Evolutionary conservation across 2,329 filamentous ascomycete species (phyloP).

Genomic region (Colletotrichum theobromicola): DNA sequence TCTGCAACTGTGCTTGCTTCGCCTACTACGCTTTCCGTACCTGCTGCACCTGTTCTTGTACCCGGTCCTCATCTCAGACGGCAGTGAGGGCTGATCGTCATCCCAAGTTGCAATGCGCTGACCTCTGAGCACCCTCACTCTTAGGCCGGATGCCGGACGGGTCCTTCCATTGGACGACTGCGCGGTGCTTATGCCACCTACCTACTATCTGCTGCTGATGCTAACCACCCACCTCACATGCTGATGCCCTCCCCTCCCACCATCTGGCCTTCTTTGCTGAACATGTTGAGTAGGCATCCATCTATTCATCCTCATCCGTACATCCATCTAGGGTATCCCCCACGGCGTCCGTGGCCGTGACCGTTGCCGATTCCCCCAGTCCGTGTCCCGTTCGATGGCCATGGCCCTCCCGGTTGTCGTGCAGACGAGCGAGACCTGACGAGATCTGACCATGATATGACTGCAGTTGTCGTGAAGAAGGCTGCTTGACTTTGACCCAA

Average conservation of each 20-base stretch:
- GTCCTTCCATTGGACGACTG: background rate
- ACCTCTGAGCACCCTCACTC: background rate
- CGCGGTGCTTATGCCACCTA: background rate
- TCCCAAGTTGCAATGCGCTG: background rate
- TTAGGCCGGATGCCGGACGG: background rate
- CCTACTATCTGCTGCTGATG: background rate
- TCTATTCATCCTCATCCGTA: background rate
- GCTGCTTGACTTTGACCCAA: background rate
- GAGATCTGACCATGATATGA: background rate
- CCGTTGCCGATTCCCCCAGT: background rate
- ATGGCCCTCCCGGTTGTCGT: background rate
- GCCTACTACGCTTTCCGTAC: background rate
- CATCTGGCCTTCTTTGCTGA: background rate
- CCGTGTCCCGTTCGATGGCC: background rate
- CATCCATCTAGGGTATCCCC: background rate
- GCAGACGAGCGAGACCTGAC: background rate
- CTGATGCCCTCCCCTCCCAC: background rate
- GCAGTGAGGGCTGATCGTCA: background rate
- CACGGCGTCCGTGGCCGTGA: background rate
- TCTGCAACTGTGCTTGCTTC: background rate
- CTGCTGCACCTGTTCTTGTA: conserved; percentile 2
- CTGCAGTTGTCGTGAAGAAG: background rate
- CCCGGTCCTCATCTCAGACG: conserved; percentile 12
- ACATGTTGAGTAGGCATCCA: background rate
- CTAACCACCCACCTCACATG: background rate